A percentile compares a stretch with the other conserved stretches of the same genome.
Evolutionary conservation across 2,329 filamentous ascomycete species (phyloP).

Genomic region (Sporothrix sp.): DNA sequence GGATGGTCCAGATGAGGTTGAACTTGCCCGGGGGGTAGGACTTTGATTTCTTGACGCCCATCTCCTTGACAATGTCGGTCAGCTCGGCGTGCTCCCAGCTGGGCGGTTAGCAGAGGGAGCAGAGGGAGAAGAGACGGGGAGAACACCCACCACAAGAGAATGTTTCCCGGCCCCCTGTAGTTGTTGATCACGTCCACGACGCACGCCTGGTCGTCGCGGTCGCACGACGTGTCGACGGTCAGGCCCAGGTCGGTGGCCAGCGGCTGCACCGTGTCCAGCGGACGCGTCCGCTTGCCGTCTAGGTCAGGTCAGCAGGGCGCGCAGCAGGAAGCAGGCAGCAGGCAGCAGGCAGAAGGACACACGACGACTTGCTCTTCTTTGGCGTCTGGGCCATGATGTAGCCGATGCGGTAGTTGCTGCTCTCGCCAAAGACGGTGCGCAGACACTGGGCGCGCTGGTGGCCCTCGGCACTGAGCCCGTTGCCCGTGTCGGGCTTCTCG

Average conservation of each 20-base stretch:
- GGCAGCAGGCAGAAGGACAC: neutral
- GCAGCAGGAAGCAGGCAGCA: neutral
- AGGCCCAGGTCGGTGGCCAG: conserved; percentile 46
- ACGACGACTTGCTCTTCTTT: conserved; percentile 31
- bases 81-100: conserved; percentile 36
- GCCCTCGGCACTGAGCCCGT: conserved; percentile 43
- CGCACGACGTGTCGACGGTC: conserved; percentile 44
- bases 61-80: conserved; percentile 38
- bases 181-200: conserved; percentile 39
- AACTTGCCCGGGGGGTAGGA: conserved; percentile 41
- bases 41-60: conserved; percentile 41
- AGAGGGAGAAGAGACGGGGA: neutral
- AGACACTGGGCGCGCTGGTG: conserved; percentile 49
- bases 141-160: conserved; percentile 41
- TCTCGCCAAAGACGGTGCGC: conserved; percentile 43
- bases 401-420: conserved; percentile 44
- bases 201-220: conserved; percentile 45
- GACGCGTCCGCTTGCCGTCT: conserved; percentile 43
- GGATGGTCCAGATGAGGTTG: conserved; percentile 49
- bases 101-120: neutral
- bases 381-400: conserved; percentile 49
- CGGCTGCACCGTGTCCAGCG: conserved; percentile 47
- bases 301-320: neutral
- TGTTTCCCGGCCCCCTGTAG: conserved; percentile 43
- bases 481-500: conserved; percentile 46